These are phyloP conservation scores for Mortierella sp. DNA, from an alignment of 371 early-diverging fungal species.

Conservation along the genomic window DNA sequence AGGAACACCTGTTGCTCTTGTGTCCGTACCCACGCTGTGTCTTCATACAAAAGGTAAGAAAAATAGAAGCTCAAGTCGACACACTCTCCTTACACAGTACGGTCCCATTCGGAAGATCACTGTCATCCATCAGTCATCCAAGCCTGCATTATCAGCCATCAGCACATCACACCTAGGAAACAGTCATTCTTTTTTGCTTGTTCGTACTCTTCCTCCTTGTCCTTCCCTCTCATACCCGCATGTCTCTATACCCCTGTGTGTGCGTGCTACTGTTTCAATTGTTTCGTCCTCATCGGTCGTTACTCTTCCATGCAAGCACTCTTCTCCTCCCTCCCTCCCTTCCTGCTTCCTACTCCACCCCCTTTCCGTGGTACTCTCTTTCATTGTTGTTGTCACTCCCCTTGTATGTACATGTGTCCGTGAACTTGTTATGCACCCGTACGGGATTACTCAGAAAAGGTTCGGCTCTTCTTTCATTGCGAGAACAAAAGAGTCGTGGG, in stretches of 20 bases:
- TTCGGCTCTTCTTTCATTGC: neutral
- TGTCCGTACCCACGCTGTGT: neutral
- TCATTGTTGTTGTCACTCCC: neutral
- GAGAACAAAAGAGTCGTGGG: neutral
- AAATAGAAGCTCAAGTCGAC: too few species aligned
- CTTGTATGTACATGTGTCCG: neutral
- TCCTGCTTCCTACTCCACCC: neutral
- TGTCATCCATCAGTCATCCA: too few species aligned
- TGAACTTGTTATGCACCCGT: neutral
- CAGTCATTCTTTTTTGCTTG: too few species aligned
- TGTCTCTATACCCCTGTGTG: neutral
- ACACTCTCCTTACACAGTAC: too few species aligned
- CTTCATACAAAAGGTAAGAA: too few species aligned
- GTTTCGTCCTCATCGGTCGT: neutral
- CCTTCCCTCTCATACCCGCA: too few species aligned
- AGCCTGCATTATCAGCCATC: too few species aligned
- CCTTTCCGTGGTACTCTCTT: neutral
- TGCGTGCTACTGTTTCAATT: neutral
- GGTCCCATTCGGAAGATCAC: too few species aligned
- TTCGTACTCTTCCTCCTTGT: too few species aligned
- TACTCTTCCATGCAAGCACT: neutral
- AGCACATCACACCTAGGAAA: too few species aligned
- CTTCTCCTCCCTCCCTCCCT: neutral
- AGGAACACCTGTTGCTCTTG: neutral
- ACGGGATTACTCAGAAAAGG: neutral